Evolutionary conservation across 169 alveolate genomes (phyloP), one percentile per base, ranked within the genome.

Genomic region (Perkinsus marinus): DNA sequence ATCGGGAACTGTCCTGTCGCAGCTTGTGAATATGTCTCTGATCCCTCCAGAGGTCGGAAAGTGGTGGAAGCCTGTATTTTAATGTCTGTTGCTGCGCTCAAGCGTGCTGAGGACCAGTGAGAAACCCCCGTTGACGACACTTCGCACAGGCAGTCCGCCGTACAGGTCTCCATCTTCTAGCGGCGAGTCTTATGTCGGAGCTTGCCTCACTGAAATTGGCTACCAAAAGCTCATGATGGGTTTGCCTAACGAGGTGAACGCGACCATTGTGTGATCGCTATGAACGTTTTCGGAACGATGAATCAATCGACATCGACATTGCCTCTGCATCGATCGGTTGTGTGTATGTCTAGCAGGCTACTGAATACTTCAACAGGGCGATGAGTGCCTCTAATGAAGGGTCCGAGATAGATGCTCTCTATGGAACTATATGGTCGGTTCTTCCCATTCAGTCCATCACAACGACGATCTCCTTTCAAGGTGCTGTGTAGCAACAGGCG

Each of bases 401-500:
- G 38, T 37, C 43, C 13, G 91, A 89, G 68, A 37, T 89, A 9
- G 43, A 92, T 17, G 92, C 93, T 30, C 93, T 92, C 34, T 91
- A 47, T 9, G 94, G 94, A 39, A 92, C 91, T 92, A 90, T 92
- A 90, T 68, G 90, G 79, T 57, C 7, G 0, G 37, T 57, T 0
- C 34, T 6, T 2, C 79, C 22, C 30, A 41, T n/a, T n/a, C 79
- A 30, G 26, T 2, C 7, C 34, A 26, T 13, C 79, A 19, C 79
- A 13, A 13, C 22, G 34, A 57, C 37, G 26, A 57, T 16, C 26
- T 43, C 68, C 17, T 2, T 16, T 57, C 46, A 3, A 57, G 79
- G 89, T 92, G 94, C 69, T 91, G 93, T 22, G 89, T 92, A 0
- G 93, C 91, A 30, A 91, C 91, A 39, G 94, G 92, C 7, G 89